A percentile compares a stretch with the other conserved stretches of the same genome.
phyloP scores from a whole-genome alignment of 2,329 filamentous ascomycete species.

The Nothophoma quercina region DNA sequence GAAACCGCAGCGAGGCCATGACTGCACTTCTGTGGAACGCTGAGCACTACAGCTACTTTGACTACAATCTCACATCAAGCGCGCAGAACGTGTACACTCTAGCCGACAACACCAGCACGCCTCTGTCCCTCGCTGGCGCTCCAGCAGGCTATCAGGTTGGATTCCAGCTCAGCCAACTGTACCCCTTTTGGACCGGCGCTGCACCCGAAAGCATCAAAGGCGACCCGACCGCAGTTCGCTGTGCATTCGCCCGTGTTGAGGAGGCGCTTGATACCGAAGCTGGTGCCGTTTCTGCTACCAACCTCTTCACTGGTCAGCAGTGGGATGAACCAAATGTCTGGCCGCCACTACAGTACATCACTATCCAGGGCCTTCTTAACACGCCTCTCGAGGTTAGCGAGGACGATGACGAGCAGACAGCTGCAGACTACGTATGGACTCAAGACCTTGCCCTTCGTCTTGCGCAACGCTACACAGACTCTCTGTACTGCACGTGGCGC shows the following conservation, averaged over 20 bases:
- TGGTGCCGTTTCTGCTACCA: constrained; percentile 70
- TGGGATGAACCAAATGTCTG: constrained; percentile 77
- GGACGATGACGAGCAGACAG: constrained; percentile 54
- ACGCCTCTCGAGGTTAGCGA: constrained; percentile 64
- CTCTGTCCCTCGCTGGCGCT: constrained; percentile 51
- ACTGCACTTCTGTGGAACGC: constrained; percentile 70
- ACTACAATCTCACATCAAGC: constrained; percentile 70
- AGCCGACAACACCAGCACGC: constrained; percentile 51
- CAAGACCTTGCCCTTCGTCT: constrained; percentile 65
- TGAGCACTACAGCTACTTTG: constrained; percentile 70
- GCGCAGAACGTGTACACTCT: constrained; percentile 64
- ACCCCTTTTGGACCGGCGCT: constrained; percentile 74
- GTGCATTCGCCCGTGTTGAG: constrained; percentile 62
- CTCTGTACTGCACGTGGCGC: constrained; percentile 74
- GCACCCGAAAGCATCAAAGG: constrained; percentile 64
- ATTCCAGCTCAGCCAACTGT: constrained; percentile 68
- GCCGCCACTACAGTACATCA: constrained; percentile 71
- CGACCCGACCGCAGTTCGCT: constrained; percentile 65
- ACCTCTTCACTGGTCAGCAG: constrained; percentile 67
- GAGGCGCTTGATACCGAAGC: constrained; percentile 60
- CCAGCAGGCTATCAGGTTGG: constrained; percentile 64
- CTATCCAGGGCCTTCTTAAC: constrained; percentile 68
- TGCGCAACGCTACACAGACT: constrained; percentile 72
- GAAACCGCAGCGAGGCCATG: constrained; percentile 67
- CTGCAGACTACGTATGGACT: constrained; percentile 58